Evolutionary conservation across 1,139 yeast genomes (phyloP), one percentile per base, ranked within the genome.

Genomic region (Magnusiomyces clavatus): DNA sequence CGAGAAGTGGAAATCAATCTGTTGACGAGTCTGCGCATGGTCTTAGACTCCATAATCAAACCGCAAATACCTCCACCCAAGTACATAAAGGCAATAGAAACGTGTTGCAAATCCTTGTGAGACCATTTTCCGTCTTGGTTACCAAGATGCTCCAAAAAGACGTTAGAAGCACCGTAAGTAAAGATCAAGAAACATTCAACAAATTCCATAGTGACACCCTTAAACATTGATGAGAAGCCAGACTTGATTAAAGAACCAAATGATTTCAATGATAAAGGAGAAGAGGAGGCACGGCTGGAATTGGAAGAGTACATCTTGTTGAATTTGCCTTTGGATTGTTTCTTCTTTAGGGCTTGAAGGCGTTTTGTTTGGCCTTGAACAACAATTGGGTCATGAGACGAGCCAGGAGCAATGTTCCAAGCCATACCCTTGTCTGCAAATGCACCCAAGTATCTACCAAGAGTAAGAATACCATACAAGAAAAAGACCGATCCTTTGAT

Each of bases 21-120:
- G 47, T 57, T 50, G 35, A 66, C 52, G 20, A 64, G 53, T 13
- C 60, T 54, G 37, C 67, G 64, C 29, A 71, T 69, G 52, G 83
- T 68, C 56, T 77, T 77, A 17, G 77, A 65, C 67, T 92, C 98
- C 10, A 88, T 75, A 44, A 90, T 72, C 34, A 92, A 77, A 2
- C 98, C 98, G 70, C 96, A 86, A 43, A 89, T 72, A 5, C 98
- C 98, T 51, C 92, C 82, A 11, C 98, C 97, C 61, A 92, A 76
- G 66, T 77, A 92, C 80, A 92, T 85, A 66, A 92, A 92, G 1
- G 98, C 98, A 68, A 92, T 90, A 14, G 96, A 87, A 11, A 76
- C 95, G 67, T 92, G 98, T 69, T 92, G 97, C 58, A 92, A 77
- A 66, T 92, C 98, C 68, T 90, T 90, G 43, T 95, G 86, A 11